A percentile compares a stretch with the other conserved stretches of the same genome.
phyloP scores from a whole-genome alignment of 129 eudicot genomes.

The carrot (Daucus carota) region DNA sequence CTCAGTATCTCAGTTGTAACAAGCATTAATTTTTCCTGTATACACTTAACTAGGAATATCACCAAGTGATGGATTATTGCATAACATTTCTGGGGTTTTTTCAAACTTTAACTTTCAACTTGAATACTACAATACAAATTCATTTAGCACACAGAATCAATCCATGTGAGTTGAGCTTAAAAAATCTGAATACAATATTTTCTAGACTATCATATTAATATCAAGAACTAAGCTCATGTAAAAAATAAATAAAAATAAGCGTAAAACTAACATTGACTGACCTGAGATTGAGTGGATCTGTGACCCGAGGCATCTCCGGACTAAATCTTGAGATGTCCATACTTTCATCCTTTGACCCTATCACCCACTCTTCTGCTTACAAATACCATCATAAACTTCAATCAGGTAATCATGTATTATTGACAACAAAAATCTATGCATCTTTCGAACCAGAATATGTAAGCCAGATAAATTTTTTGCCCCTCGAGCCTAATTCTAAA shows the following conservation, averaged over 20 bases:
- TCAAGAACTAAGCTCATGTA: not conserved
- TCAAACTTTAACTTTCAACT: too few relatives aligned
- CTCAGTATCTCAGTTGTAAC: not conserved
- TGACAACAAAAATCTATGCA: too few relatives aligned
- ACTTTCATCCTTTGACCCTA: slow-evolving; percentile 23
- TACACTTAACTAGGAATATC: not conserved
- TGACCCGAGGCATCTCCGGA: not conserved
- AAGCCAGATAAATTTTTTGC: not conserved
- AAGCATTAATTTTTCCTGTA: not conserved
- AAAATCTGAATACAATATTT: not conserved
- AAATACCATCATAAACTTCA: not conserved
- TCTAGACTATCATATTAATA: not conserved
- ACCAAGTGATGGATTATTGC: not conserved
- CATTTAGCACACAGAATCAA: too few relatives aligned
- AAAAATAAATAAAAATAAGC: not conserved
- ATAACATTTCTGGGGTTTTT: not conserved
- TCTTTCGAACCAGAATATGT: not conserved
- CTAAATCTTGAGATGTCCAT: slow-evolving; percentile 17
- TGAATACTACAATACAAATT: too few relatives aligned
- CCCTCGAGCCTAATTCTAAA: not conserved
- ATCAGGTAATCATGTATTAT: not conserved
- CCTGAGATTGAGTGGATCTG: slow-evolving; percentile 47
- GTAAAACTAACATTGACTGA: slow-evolving; percentile 15
- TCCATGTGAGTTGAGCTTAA: too few relatives aligned
- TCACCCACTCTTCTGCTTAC: slow-evolving; percentile 52